Conservation (phyloP, 192 early-diverging fungal species). For the Backusella westeae region DNA sequence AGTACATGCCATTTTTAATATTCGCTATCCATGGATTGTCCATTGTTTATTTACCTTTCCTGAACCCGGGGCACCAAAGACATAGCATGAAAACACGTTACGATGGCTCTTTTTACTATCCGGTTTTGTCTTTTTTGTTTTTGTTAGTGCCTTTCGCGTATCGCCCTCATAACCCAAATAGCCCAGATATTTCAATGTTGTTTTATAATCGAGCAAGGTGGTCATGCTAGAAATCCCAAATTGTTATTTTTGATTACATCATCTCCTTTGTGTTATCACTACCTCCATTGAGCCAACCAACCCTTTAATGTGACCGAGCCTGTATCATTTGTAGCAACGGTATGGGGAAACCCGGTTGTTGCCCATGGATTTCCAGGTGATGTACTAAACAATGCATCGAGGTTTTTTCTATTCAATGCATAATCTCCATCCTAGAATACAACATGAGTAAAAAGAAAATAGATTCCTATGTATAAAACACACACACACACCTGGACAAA, state of each 20-base stretch:
- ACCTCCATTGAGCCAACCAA: slow-evolving; percentile 98
- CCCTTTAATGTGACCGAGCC: slow-evolving; percentile 92
- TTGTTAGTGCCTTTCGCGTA: slow-evolving; percentile 82
- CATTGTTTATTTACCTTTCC: slow-evolving; percentile 69
- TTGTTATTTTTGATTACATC: neutral
- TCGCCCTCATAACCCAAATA: slow-evolving; percentile 96
- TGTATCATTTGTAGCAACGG: slow-evolving; percentile 83
- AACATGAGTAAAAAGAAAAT: neutral
- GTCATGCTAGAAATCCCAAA: slow-evolving; percentile 72
- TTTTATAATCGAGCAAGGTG: slow-evolving; percentile 85
- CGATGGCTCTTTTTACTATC: slow-evolving; percentile 81
- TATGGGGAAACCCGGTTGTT: slow-evolving; percentile 81
- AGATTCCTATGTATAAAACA: no score
- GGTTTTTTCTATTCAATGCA: slow-evolving; percentile 79
- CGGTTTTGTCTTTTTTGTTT: slow-evolving; percentile 63
- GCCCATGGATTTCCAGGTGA: slow-evolving; percentile 93
- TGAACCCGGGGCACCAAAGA: slow-evolving; percentile 88
- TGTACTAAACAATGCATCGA: slow-evolving; percentile 85
- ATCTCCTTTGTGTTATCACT: neutral
- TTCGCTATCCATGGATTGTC: no score
- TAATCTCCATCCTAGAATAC: slow-evolving; percentile 81
- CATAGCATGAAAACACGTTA: slow-evolving; percentile 91
- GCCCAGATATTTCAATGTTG: slow-evolving; percentile 91
- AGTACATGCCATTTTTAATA: neutral
- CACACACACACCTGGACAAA: slow-evolving; percentile 71